Base-by-base conservation (phyloP, 2,329 filamentous ascomycete species). In the Monosporascus sp. region DNA sequence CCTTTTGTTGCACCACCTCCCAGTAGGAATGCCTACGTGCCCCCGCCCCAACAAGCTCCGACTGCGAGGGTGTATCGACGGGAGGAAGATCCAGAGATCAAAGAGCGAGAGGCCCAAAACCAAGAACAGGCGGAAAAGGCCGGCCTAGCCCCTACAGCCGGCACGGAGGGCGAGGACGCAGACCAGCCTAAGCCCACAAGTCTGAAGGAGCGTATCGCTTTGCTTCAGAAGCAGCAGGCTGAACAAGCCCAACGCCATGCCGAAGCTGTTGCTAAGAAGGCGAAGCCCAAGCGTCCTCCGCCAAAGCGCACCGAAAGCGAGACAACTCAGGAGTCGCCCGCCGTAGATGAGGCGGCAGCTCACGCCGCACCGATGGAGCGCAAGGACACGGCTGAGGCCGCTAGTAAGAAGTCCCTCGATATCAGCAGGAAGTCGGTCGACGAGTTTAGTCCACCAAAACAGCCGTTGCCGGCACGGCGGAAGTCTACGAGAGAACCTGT, bases 1-100 rank as follows among this genome's bases (percentile, higher is more conserved):
- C 91, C 93, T 0, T 99, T 97, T 65, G 92, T 99, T 53, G 90
- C 94, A 3, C 91, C 94, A 50, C 94, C 94, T 18, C 94, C 94
- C 1, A 96, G 91, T 70, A 88, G 90, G 61, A 88, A 97, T 74
- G 88, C 93, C 24, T 99, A 90, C 65, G 81, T 99, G 9, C 90
- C 94, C 24, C 86, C 89, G 4, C 78, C 81, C 31, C 83, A 86
- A 22, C 88, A 94, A 57, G 73, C 80, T 17, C 85, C 87, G 1
- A 80, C 86, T 5, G 79, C 86, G 48, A 95, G 87, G 73, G 70
- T 91, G 22, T 96, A 97, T 67, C 83, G 86, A 51, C 82, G 94
- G 47, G 92, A 97, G 7, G 93, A 97, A 68, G 92, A 97, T 59
- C 88, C 90, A 0, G 82, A 86, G 63, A 78, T 85, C 62, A 80